Percentiles rank a stretch among this genome's conserved stretches.
phyloP scores from a whole-genome alignment of 2,329 filamentous ascomycete genomes.

The Diaporthe sp. region DNA sequence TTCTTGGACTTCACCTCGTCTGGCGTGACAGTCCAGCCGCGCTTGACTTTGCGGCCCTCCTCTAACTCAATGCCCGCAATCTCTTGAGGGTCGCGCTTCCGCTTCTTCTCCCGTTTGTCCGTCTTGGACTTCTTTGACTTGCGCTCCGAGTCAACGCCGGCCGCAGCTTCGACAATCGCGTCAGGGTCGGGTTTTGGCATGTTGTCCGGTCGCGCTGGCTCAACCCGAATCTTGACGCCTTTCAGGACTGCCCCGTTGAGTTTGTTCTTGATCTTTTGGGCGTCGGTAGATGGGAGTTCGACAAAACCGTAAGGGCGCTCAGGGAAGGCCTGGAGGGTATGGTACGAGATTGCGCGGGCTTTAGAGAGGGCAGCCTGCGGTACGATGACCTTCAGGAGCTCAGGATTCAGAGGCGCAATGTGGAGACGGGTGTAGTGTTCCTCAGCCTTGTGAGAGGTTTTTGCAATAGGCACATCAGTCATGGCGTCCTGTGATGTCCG shows the following conservation, averaged over 20 bases:
- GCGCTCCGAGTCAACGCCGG: background rate
- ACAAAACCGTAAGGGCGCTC: constrained; percentile 93
- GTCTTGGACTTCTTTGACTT: constrained; percentile 51
- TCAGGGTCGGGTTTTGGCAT: constrained; percentile 56
- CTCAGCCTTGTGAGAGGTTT: constrained; percentile 8
- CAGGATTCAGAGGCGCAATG: constrained; percentile 86
- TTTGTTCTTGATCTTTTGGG: constrained; percentile 92
- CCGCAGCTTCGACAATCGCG: constrained; percentile 43
- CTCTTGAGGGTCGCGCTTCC: constrained; percentile 65
- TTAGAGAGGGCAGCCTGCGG: constrained; percentile 74
- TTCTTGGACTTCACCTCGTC: constrained; percentile 63
- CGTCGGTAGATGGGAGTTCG: constrained; percentile 84
- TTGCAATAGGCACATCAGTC: constrained; percentile 22
- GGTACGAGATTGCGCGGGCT: constrained; percentile 89
- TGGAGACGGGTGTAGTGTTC: constrained; percentile 76
- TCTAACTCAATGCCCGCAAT: constrained; percentile 79
- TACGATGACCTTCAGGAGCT: constrained; percentile 80
- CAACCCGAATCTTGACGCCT: constrained; percentile 87
- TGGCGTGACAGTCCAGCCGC: constrained; percentile 86
- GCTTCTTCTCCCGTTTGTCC: constrained; percentile 52
- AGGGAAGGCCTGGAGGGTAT: constrained; percentile 87
- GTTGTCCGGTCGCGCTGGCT: constrained; percentile 80
- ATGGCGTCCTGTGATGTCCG: constrained; percentile 32
- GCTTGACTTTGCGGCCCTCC: constrained; percentile 83
- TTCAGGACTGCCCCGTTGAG: constrained; percentile 88